Base-by-base conservation (phyloP, 108 stramenopile species). In the Nitzschia inconspicua region DNA sequence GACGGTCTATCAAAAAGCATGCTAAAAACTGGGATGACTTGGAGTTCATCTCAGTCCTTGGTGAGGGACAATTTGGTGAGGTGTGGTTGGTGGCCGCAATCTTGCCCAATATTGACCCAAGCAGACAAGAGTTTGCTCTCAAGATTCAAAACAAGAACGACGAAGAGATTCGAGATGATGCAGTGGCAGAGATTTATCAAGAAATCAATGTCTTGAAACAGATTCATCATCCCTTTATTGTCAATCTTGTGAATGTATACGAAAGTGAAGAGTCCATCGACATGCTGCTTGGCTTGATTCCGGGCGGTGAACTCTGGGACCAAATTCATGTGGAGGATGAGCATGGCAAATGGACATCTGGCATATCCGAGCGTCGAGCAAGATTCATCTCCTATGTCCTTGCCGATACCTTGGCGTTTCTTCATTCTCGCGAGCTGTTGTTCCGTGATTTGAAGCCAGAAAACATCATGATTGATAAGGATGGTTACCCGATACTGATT, bases 381-480 rank as follows among this genome's bases (percentile, higher is more conserved):
- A 58, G 59, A 2, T 90, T 90, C 47, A 85, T 81, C 51, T 64
- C 77, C 2, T 78, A 69, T 47, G 85, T 86, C 28, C 70, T 96
- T 8, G 74, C 77, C 24, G 62, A 92, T 16, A 89, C 91, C 30
- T 89, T 98, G 44, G 95, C 92, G 70, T 90, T 91, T 71, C 60
- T 98, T 65, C 97, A 98, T 63, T 43, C 42, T 5, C 65, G 73
- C 48, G 80, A 85, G 48, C 76, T 93, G 31, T 80, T 94, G 34
- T 97, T 94, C 70, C 80, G 95, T 14, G 95, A 96, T 78, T 68
- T 97, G 19, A 97, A 95, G 69, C 94, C 94, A 3, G 85, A 86
- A 51, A 84, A 84, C 55, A 51, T 89, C 55, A 64, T 86, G 51
- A 66, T 86, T 22, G 81, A 82, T 65, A 44, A 35, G 32, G 64